A percentile compares a stretch with the other conserved stretches of the same genome.
These are phyloP conservation scores for Trichoderma atroviride DNA, from an alignment of 2,329 filamentous ascomycete genomes.

Conservation along the genomic window DNA sequence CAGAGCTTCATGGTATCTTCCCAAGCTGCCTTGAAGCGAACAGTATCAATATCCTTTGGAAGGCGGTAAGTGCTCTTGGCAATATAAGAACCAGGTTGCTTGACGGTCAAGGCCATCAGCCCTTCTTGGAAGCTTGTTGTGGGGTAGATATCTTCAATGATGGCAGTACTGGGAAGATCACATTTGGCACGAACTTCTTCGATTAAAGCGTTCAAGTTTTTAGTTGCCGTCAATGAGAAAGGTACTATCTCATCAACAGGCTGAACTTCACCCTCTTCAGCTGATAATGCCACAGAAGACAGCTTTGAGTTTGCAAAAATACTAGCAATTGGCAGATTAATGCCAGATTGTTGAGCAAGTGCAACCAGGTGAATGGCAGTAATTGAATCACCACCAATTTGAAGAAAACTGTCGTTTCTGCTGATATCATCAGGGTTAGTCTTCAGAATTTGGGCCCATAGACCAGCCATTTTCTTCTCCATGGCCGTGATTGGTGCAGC, in stretches of 20 bases:
- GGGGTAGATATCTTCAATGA: slow-evolving; percentile 39
- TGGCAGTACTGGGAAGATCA: background rate
- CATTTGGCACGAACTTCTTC: slow-evolving; percentile 5
- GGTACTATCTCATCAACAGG: background rate
- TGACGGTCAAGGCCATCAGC: slow-evolving; percentile 37
- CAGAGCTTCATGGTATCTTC: slow-evolving; percentile 26
- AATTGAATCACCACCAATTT: slow-evolving; percentile 48
- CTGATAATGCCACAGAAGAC: background rate
- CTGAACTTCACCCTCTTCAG: background rate
- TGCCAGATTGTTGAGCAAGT: background rate
- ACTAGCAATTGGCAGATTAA: background rate
- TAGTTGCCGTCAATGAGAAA: background rate
- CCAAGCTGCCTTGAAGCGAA: slow-evolving; percentile 30
- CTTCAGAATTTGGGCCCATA: slow-evolving; percentile 24
- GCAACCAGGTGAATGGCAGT: slow-evolving; percentile 14
- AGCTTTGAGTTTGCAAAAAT: slow-evolving; percentile 20
- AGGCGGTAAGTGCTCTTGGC: slow-evolving; percentile 28
- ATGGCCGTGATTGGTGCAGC: slow-evolving; percentile 12
- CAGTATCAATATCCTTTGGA: slow-evolving; percentile 7
- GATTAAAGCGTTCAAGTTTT: background rate
- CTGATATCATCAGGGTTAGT: background rate
- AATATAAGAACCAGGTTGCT: slow-evolving; percentile 32
- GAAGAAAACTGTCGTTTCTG: slow-evolving; percentile 43
- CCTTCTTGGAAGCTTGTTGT: slow-evolving; percentile 45
- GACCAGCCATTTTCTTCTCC: background rate